A percentile compares a stretch with the other conserved stretches of the same genome.
phyloP scores from a whole-genome alignment of 495 filamentous ascomycete genomes.

The Talaromyces proteolyticus region DNA sequence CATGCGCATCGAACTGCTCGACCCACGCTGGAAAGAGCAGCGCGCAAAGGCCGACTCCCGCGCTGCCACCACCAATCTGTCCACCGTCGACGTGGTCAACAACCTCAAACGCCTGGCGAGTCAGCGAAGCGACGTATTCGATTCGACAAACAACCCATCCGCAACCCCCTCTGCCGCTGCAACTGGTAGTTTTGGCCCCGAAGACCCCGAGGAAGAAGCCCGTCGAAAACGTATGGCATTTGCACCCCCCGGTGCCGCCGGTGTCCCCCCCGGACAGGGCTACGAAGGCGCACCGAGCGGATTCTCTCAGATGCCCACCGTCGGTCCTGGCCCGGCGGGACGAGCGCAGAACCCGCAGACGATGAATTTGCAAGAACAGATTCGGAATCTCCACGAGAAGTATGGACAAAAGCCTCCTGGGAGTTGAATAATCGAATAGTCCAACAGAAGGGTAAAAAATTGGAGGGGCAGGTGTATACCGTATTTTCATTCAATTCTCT shows the following conservation, averaged over 20 bases:
- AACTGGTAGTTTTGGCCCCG: constrained; percentile 33
- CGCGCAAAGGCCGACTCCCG: constrained; percentile 80
- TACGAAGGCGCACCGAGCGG: constrained; percentile 15
- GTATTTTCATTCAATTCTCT: neutral
- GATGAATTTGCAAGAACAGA: constrained; percentile 45
- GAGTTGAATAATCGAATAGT: neutral
- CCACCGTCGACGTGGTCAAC: constrained; percentile 79
- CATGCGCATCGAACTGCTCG: constrained; percentile 93
- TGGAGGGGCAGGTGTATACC: neutral
- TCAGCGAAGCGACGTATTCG: constrained; percentile 88
- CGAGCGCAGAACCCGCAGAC: constrained; percentile 29
- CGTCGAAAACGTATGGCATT: constrained; percentile 6
- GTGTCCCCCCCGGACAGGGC: neutral
- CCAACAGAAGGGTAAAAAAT: neutral
- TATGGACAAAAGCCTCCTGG: constrained; percentile 11
- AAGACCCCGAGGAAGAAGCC: constrained; percentile 11
- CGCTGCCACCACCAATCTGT: constrained; percentile 80
- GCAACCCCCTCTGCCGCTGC: constrained; percentile 2
- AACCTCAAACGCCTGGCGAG: constrained; percentile 97
- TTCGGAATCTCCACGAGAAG: constrained; percentile 41
- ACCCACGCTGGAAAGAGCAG: constrained; percentile 95
- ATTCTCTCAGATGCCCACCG: constrained; percentile 6
- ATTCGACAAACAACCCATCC: constrained; percentile 36
- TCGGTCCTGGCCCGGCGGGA: constrained; percentile 4
- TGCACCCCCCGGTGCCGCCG: neutral